Conservation (phyloP, 1,284 basidiomycete genomes). For the Moesziomyces antarcticus region DNA sequence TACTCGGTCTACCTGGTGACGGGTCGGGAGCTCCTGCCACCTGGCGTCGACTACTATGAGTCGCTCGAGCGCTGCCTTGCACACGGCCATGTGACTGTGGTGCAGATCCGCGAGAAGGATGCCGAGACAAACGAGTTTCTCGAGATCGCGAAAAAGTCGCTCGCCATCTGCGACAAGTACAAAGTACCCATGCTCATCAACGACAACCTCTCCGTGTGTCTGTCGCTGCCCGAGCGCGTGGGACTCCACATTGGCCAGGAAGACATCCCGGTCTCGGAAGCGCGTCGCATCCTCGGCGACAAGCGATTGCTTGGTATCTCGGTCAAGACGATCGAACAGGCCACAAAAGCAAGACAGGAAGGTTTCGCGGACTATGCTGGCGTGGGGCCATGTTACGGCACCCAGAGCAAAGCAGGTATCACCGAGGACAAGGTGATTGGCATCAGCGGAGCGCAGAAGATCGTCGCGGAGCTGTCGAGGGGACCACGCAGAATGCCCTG, state of each 20-base stretch:
- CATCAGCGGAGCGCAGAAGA: slow-evolving; percentile 38
- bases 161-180: slow-evolving; percentile 82
- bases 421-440: slow-evolving; percentile 60
- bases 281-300: slow-evolving; percentile 74
- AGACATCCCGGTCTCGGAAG: slow-evolving; percentile 81
- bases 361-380: slow-evolving; percentile 82
- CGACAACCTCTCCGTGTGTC: slow-evolving; percentile 60
- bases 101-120: slow-evolving; percentile 72
- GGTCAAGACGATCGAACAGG: slow-evolving; percentile 73
- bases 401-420: slow-evolving; percentile 66
- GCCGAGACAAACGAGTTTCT: slow-evolving; percentile 74
- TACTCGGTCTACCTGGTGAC: slow-evolving; percentile 76
- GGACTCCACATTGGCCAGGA: slow-evolving; percentile 92
- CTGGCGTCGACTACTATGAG: slow-evolving; percentile 77
- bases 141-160: slow-evolving; percentile 78
- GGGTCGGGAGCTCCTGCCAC: slow-evolving; percentile 80
- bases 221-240: slow-evolving; percentile 71
- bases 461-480: slow-evolving; percentile 42
- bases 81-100: slow-evolving; percentile 85
- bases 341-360: slow-evolving; percentile 22
- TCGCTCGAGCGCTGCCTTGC: slow-evolving; percentile 84
- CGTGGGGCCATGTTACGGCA: slow-evolving; percentile 74
- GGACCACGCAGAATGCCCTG: slow-evolving; percentile 46
- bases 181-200: slow-evolving; percentile 89
- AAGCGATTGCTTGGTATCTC: slow-evolving; percentile 83